Conservation (phyloP, 176 grass and related monocot genomes). For the Cymbopogon citratus region DNA sequence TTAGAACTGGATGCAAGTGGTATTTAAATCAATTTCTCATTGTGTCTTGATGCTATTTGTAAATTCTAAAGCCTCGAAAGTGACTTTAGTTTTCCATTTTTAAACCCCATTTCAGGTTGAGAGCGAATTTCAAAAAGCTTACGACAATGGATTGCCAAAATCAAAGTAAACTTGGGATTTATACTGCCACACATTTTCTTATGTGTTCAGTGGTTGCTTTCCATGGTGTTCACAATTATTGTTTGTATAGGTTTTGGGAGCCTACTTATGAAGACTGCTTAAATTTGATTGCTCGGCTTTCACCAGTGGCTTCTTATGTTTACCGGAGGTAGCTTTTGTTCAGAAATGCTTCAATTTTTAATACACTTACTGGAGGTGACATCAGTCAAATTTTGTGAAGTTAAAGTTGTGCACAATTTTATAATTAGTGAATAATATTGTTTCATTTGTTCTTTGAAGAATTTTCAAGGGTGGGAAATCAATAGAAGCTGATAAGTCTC, state of each 20-base stretch:
- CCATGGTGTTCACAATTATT: slow-evolving; percentile 10
- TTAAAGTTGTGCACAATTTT: background rate
- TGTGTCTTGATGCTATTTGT: background rate
- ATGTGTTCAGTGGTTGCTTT: slow-evolving; percentile 10
- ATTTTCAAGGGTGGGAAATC: slow-evolving; percentile 84
- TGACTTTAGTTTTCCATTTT: slow-evolving; percentile 13
- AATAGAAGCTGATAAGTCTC: slow-evolving; percentile 63
- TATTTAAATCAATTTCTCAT: background rate
- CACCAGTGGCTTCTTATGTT: slow-evolving; percentile 83
- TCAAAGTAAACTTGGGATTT: slow-evolving; percentile 58
- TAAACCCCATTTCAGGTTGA: slow-evolving; percentile 65
- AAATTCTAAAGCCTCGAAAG: background rate
- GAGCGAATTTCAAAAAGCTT: slow-evolving; percentile 98
- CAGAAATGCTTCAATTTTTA: background rate
- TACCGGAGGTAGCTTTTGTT: slow-evolving; percentile 66
- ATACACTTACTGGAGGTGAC: background rate
- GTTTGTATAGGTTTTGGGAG: slow-evolving; percentile 81
- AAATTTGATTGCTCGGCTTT: slow-evolving; percentile 90
- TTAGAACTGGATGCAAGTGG: background rate
- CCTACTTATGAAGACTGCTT: slow-evolving; percentile 96
- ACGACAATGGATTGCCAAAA: slow-evolving; percentile 85
- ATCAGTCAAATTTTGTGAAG: background rate
- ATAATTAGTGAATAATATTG: background rate
- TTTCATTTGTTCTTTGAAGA: slow-evolving; percentile 38
- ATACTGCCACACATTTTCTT: background rate